A percentile compares a stretch with the other conserved stretches of the same genome.
Evolutionary conservation across 2,329 filamentous ascomycete species (phyloP).

Genomic region (Zasmidium citrigriseum): DNA sequence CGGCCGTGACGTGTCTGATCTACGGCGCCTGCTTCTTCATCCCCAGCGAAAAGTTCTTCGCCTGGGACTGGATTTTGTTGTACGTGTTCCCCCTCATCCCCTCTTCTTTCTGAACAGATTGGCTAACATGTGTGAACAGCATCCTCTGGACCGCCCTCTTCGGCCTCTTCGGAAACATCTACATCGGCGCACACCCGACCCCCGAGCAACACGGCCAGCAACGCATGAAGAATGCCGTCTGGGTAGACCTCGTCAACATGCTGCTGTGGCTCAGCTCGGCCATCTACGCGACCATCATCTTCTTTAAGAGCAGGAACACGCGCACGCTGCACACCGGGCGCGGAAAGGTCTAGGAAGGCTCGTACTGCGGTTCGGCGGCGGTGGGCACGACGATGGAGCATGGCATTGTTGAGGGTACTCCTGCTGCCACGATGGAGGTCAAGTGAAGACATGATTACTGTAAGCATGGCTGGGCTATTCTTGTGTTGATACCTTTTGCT

Average conservation of each 20-base stretch:
- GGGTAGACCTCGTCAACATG: slow-evolving; percentile 75
- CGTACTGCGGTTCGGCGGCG: slow-evolving; percentile 6
- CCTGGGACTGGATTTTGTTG: slow-evolving; percentile 72
- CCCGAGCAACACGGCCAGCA: slow-evolving; percentile 58
- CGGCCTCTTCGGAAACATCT: slow-evolving; percentile 80
- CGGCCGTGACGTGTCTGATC: slow-evolving; percentile 60
- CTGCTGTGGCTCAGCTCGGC: slow-evolving; percentile 73
- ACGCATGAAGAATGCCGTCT: slow-evolving; percentile 85
- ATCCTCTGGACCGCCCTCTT: slow-evolving; percentile 81
- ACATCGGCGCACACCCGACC: slow-evolving; percentile 65
- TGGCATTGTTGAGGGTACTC: slow-evolving; percentile 7
- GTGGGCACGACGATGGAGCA: slow-evolving; percentile 15
- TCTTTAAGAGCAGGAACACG: slow-evolving; percentile 55
- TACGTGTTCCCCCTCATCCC: slow-evolving; percentile 24
- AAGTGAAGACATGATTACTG: neutral
- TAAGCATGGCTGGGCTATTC: slow-evolving; percentile 1
- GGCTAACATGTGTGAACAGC: slow-evolving; percentile 21
- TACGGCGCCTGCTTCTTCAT: slow-evolving; percentile 66
- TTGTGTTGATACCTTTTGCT: slow-evolving; percentile 13
- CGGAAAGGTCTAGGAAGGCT: slow-evolving; percentile 32
- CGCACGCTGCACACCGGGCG: slow-evolving; percentile 37
- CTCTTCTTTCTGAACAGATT: neutral
- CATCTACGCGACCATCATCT: slow-evolving; percentile 58
- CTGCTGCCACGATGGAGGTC: slow-evolving; percentile 5
- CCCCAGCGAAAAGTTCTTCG: slow-evolving; percentile 51